Base-by-base conservation (phyloP, 768 basidiomycete species). In the Suillus placidus region DNA sequence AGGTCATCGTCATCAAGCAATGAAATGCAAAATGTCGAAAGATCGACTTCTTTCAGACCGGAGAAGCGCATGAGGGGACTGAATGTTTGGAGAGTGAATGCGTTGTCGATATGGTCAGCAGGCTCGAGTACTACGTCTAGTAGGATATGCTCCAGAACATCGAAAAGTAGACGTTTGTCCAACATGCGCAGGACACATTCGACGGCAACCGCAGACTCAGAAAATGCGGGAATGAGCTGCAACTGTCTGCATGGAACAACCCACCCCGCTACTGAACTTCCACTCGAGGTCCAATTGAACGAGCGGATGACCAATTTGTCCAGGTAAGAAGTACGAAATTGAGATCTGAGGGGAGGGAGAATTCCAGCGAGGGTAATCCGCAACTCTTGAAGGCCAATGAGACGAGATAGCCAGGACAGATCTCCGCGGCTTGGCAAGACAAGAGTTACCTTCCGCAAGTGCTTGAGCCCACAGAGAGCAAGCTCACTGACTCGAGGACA, bases 1-100 rank as follows among this genome's bases (percentile, higher is more conserved):
- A 56, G 54, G 23, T 13, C 49, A n/a, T 56, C 32, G 1, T n/a
- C 55, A n/a, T 56, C n/a, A n/a, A 56, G 55, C n/a, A 56, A 56
- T 13, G 55, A 56, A 20, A 56, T 56, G 13, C 34, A 34, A n/a
- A 12, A 55, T n/a, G 6, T 13, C n/a, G 47, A 49, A 13, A 49
- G 23, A 26, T 26, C 10, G 2, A 56, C 4, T 6, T 13, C 34
- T 56, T 35, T 35, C 20, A 56, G 12, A 12, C 35, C 16, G 16
- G 26, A 30, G 26, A 52, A 52, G 16, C 30, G 30, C 51, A 52
- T 30, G 16, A 52, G 30, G 51, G 30, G 26, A 16, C 30, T 52
- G 51, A 52, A 52, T 30, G 26, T 52, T 9, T 52, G 30, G 16
- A 52, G 51, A 30, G 51, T 30, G 51, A 52, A 52, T 18, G 51